These are phyloP conservation scores for Yarrowia hollandica DNA, from an alignment of 805 yeast species.

Conservation along the genomic window DNA sequence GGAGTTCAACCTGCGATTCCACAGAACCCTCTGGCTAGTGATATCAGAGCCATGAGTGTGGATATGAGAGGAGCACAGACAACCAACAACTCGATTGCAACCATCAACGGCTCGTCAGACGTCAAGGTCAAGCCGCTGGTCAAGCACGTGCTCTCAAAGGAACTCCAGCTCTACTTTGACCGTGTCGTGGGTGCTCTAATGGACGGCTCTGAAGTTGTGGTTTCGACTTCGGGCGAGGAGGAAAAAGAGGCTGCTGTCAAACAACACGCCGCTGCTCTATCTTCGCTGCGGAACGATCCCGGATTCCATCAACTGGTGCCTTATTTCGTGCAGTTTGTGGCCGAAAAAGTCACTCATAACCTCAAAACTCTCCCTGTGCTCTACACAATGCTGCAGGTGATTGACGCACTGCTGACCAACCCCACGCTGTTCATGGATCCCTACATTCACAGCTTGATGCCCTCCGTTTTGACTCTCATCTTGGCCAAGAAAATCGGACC, in stretches of 20 bases:
- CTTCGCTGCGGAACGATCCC: constrained; percentile 84
- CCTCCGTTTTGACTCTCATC: constrained; percentile 87
- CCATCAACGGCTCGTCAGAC: constrained; percentile 53
- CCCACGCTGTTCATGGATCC: constrained; percentile 88
- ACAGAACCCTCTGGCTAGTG: constrained; percentile 81
- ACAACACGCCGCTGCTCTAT: constrained; percentile 54
- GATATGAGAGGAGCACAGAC: constrained; percentile 75
- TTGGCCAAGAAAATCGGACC: constrained; percentile 85
- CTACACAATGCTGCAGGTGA: constrained; percentile 83
- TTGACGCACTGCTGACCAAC: constrained; percentile 80
- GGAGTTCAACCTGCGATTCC: constrained; percentile 98
- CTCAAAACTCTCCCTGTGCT: constrained; percentile 68
- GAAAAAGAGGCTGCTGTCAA: constrained; percentile 5
- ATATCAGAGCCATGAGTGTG: constrained; percentile 75
- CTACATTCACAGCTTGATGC: constrained; percentile 93
- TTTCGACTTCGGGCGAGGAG: not conserved
- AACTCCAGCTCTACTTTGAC: constrained; percentile 89
- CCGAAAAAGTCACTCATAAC: constrained; percentile 91
- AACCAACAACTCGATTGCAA: constrained; percentile 56
- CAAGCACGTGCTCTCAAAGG: constrained; percentile 92
- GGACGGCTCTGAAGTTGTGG: constrained; percentile 36
- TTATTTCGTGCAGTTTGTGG: constrained; percentile 91
- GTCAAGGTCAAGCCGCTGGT: constrained; percentile 75
- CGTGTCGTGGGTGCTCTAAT: constrained; percentile 79
- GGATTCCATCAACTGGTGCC: constrained; percentile 97